Base-by-base conservation (phyloP, 129 eudicot genomes). In the Rutidosis leptorrhynchoides region DNA sequence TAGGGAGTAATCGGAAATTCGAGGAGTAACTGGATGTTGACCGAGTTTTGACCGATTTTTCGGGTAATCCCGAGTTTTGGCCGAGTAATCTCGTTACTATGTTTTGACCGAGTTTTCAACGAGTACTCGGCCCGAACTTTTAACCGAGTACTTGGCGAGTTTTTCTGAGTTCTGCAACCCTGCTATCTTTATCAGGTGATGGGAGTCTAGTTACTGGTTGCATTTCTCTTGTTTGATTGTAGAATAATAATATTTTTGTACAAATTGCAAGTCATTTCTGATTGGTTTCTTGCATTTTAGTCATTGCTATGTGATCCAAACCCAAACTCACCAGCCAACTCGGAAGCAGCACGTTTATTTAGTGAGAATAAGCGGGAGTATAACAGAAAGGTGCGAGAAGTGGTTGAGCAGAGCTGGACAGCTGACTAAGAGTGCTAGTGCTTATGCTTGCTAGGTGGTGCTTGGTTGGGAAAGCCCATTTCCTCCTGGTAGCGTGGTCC, bases 341-440 rank as follows among this genome's bases (percentile, higher is more conserved):
- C 96, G 37, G 96, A 88, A 82, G 96, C 96, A 35, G 96, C 96
- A 7, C 82, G 96, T 57, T 40, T 88, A 77, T 88, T 84, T 75
- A 88, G 87, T 73, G 96, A 88, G 78, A 88, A 82, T 48, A 88
- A 88, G 75, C 91, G 96, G 4, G 96, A 88, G 64, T 88, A 88
- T 46, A 88, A 88, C 76, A 85, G 91, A 40, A 88, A 79, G 68
- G 96, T 88, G 20, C 72, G 88, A 66, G 96, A 88, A 64, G 83
- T 88, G 69, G 96, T 88, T 74, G 96, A 84, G 81, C 96, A 88
- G 79, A 88, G 96, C 87, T 88, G 96, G 96, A 88, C 91, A 12
- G 96, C 96, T 2, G 96, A 88, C 79, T 88, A 68, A 83, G 67
- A 56, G 10, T 29, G 40, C 35, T 7, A 56, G 10, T 29, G 40